Base-by-base conservation (phyloP, 176 grass and related monocot genomes). In the Carex littledalei region DNA sequence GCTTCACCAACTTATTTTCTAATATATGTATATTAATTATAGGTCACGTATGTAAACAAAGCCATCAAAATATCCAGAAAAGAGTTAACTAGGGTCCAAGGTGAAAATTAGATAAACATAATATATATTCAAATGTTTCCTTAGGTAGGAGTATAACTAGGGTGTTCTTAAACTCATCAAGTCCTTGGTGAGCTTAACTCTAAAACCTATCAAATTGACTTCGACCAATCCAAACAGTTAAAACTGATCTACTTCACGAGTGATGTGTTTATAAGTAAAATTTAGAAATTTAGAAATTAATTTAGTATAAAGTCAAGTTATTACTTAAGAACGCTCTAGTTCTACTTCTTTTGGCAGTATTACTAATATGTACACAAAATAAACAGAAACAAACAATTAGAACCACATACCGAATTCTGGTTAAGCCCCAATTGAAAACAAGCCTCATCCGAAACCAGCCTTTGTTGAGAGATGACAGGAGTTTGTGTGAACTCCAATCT, bases 401-500 rank as follows among this genome's bases (percentile, higher is more conserved):
- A 53, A 77, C 8, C 2, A 10, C 2, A 18, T 78, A 78, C 74
- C 66, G 39, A 20, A 71, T 43, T 64, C 12, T 21, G 67, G 52
- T 57, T 78, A 57, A 56, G 52, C 24, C 13, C 74, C 74, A 78
- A 18, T n/a, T 78, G 74, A 4, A 78, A 78, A 34, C 52, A 11
- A 17, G 5, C 74, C 16, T 55, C 74, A 78, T 34, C 74, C 3
- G 49, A 78, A 57, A 78, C 26, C 22, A 29, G 50, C 52, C 21
- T 32, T 78, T 78, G 49, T 57, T 78, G 74, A 55, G 52, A 57
- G 24, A 78, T 34, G 74, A 18, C 74, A 34, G 50, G 29, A 78
- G 24, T 56, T 57, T 78, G 74, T 57, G 74, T 57, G 74, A 78
- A 78, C 2, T 57, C 52, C 47, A 78, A 78, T 29, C 52, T 78